phyloP scores from a whole-genome alignment of 176 grass and related monocot genomes.

The Thinopyrum elongatum region DNA sequence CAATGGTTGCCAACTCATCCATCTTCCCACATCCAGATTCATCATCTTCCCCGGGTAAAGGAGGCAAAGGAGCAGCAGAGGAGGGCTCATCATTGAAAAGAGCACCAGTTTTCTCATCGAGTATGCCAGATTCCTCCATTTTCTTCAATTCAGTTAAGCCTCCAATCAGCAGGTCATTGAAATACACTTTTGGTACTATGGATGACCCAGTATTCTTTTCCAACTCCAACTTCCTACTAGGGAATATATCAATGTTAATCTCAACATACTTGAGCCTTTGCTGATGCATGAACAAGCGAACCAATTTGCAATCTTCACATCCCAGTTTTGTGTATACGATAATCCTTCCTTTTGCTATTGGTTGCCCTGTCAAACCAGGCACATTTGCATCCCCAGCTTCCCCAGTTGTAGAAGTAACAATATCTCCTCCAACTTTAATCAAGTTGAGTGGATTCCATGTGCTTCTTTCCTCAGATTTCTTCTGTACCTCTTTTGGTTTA shows the following conservation, averaged over 20 bases:
- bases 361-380: slow-evolving; percentile 30
- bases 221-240: slow-evolving; percentile 75
- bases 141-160: slow-evolving; percentile 68
- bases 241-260: slow-evolving; percentile 91
- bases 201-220: slow-evolving; percentile 78
- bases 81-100: slow-evolving; percentile 59
- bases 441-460: slow-evolving; percentile 91
- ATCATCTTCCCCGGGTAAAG: slow-evolving; percentile 94
- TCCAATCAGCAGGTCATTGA: slow-evolving; percentile 75
- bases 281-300: slow-evolving; percentile 61
- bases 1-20: slow-evolving; percentile 83
- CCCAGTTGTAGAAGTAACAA: slow-evolving; percentile 39
- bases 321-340: slow-evolving; percentile 79
- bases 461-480: slow-evolving; percentile 53
- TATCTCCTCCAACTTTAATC: slow-evolving; percentile 70
- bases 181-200: slow-evolving; percentile 77
- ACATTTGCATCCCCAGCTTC: slow-evolving; percentile 32
- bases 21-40: slow-evolving; percentile 83
- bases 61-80: slow-evolving; percentile 61
- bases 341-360: slow-evolving; percentile 63
- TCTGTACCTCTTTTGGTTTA: slow-evolving; percentile 40
- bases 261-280: slow-evolving; percentile 75
- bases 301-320: slow-evolving; percentile 73
- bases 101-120: slow-evolving; percentile 60
- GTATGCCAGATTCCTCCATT: slow-evolving; percentile 64